These are phyloP conservation scores for Carallia brachiata DNA, from an alignment of 345 rosid species.

Conservation along the genomic window DNA sequence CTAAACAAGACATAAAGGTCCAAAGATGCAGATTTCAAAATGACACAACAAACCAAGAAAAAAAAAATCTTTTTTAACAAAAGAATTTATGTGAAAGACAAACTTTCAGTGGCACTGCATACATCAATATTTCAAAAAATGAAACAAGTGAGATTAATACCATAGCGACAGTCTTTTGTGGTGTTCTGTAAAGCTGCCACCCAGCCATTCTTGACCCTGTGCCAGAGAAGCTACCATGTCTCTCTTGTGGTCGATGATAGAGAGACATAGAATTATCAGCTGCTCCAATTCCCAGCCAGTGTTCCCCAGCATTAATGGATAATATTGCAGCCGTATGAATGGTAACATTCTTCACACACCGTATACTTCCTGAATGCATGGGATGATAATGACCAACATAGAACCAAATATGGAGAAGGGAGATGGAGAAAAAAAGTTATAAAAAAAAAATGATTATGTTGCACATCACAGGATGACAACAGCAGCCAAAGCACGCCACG, in stretches of 20 bases:
- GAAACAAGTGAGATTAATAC: conserved; percentile 41
- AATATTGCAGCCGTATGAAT: conserved; percentile 74
- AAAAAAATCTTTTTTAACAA: too few species aligned
- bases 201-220: conserved; percentile 77
- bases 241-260: conserved; percentile 89
- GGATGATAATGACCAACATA: background rate
- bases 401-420: background rate
- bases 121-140: background rate
- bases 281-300: conserved; percentile 97
- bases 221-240: conserved; percentile 52
- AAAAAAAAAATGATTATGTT: background rate
- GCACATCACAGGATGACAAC: background rate
- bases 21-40: background rate
- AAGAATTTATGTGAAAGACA: too few species aligned
- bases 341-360: conserved; percentile 87
- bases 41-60: background rate
- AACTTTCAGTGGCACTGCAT: too few species aligned
- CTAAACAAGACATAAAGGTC: too few species aligned
- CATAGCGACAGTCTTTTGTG: conserved; percentile 84
- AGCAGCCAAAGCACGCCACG: background rate
- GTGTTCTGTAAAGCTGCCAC: conserved; percentile 98
- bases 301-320: conserved; percentile 88
- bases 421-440: background rate
- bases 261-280: conserved; percentile 99
- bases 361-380: conserved; percentile 58